Percentiles rank a stretch among this genome's conserved stretches.
These are phyloP conservation scores for Phaffomyces opuntiae DNA, from an alignment of 805 yeast species.

Conservation along the genomic window DNA sequence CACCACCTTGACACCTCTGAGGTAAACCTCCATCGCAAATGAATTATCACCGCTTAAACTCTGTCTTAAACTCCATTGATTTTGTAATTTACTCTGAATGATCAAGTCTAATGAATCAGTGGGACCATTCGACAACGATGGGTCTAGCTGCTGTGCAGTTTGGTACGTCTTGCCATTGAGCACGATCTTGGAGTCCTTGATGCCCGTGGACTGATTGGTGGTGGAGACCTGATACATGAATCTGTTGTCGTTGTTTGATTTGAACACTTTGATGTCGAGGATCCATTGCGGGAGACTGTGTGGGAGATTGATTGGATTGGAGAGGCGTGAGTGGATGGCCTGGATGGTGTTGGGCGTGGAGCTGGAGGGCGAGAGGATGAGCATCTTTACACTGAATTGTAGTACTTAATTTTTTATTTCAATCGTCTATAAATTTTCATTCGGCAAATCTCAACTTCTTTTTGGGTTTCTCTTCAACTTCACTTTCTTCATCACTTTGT, in stretches of 20 bases:
- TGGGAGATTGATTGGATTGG: slow-evolving; percentile 1
- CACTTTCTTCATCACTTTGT: neutral
- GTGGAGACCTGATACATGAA: slow-evolving; percentile 9
- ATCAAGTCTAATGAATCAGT: slow-evolving; percentile 2
- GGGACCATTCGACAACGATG: neutral
- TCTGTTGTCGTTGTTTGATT: slow-evolving; percentile 44
- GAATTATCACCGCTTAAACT: slow-evolving; percentile 70
- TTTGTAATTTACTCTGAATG: slow-evolving; percentile 48
- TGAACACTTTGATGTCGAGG: slow-evolving; percentile 57
- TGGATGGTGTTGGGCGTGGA: slow-evolving; percentile 1
- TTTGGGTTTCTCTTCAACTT: neutral
- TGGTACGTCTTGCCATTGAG: neutral
- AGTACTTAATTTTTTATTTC: no score
- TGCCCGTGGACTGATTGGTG: neutral
- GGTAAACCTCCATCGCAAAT: slow-evolving; percentile 37
- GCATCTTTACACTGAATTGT: neutral
- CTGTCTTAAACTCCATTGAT: slow-evolving; percentile 65
- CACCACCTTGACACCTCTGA: slow-evolving; percentile 21
- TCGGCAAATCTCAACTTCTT: slow-evolving; percentile 13
- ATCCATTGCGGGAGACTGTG: slow-evolving; percentile 52
- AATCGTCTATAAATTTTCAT: neutral
- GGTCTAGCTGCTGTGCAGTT: neutral
- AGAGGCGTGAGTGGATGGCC: neutral
- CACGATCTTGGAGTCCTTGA: neutral
- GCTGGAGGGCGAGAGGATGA: slow-evolving; percentile 1